Percentiles rank a stretch among this genome's conserved stretches.
These are phyloP conservation scores for Plasmodium blacklocki DNA, from an alignment of 169 alveolate species.

Conservation along the genomic window DNA sequence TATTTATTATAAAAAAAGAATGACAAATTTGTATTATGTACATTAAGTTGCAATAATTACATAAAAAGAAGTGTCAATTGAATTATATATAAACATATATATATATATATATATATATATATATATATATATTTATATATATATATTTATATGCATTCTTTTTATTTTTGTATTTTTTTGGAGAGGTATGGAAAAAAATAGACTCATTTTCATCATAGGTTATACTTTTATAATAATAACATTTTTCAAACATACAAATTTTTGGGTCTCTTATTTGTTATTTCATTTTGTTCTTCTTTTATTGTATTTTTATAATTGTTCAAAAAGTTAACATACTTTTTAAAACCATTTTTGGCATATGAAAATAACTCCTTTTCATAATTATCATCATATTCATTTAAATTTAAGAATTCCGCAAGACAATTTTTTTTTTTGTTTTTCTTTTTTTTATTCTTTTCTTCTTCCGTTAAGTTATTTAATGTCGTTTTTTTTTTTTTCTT, in stretches of 20 bases:
- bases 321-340: slow-evolving; percentile 42
- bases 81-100: not conserved
- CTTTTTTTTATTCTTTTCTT: not conserved
- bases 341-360: slow-evolving; percentile 35
- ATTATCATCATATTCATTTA: slow-evolving; percentile 13
- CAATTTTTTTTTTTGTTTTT: slow-evolving; percentile 5
- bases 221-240: not conserved
- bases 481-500: not conserved
- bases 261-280: slow-evolving; percentile 14
- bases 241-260: slow-evolving; percentile 38
- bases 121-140: not conserved
- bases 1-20: no score
- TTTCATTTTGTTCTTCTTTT: not conserved
- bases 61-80: no score
- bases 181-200: no score
- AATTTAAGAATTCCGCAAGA: not conserved
- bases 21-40: no score
- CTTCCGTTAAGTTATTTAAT: not conserved
- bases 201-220: no score
- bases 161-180: no score
- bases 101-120: not conserved
- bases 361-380: slow-evolving; percentile 29
- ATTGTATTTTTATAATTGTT: slow-evolving; percentile 36
- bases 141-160: not conserved
- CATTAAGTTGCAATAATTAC: no score